Evolutionary conservation across 441 rosid species (phyloP).

Genomic region (Viola pubescens): DNA sequence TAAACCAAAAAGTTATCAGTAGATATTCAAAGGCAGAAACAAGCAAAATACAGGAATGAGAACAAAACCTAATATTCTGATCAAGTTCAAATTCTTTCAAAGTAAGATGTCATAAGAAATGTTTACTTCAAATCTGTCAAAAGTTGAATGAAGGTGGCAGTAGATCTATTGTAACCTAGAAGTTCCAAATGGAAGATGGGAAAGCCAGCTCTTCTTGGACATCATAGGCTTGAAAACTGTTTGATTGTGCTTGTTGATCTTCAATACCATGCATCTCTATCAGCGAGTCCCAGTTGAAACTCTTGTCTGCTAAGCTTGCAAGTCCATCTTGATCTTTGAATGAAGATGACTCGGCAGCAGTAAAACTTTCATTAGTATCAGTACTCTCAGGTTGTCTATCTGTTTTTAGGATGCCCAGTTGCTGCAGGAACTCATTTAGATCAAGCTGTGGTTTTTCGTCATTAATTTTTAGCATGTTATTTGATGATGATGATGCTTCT

Average conservation of each 20-base stretch:
- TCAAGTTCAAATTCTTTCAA: conserved; percentile 4
- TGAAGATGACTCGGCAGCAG: conserved; percentile 26
- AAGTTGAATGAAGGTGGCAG: background rate
- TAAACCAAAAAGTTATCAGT: too few relatives aligned
- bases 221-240: conserved; percentile 39
- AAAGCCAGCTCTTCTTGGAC: conserved; percentile 45
- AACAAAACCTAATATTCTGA: too few relatives aligned
- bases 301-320: conserved; percentile 31
- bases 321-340: conserved; percentile 32
- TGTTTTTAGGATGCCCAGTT: conserved; percentile 62
- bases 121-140: too few relatives aligned
- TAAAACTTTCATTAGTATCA: conserved; percentile 22
- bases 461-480: conserved; percentile 6
- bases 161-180: conserved; percentile 22
- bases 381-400: conserved; percentile 23
- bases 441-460: conserved; percentile 79
- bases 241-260: conserved; percentile 27
- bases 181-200: conserved; percentile 66
- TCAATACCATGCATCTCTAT: conserved; percentile 47
- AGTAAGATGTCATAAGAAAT: too few relatives aligned
- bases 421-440: conserved; percentile 85
- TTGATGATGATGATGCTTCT: conserved; percentile 27
- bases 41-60: too few relatives aligned
- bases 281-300: conserved; percentile 67
- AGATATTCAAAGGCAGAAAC: too few relatives aligned